phyloP scores from a whole-genome alignment of 441 rosid genomes.

The Arabidopsis lyrata region DNA sequence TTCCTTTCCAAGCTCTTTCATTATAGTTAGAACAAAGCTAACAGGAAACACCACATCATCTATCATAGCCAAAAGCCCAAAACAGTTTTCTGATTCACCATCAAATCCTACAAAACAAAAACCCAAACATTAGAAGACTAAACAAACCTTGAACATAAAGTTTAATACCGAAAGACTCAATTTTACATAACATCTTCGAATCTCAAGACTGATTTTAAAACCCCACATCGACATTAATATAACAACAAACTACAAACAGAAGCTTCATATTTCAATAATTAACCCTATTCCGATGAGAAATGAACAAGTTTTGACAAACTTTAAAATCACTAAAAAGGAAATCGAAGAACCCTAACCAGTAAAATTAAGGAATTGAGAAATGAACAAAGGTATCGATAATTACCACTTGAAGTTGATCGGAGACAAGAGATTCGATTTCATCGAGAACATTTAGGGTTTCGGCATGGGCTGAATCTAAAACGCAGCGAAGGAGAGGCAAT shows the following conservation, averaged over 20 bases:
- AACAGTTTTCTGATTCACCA: conserved; percentile 24
- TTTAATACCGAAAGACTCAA: background rate
- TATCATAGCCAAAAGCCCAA: conserved; percentile 34
- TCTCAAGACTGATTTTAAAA: too few species aligned
- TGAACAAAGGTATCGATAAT: too few species aligned
- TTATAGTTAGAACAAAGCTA: conserved; percentile 42
- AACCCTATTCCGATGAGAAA: conserved; percentile 5
- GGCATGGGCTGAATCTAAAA: too few species aligned
- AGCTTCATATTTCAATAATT: background rate
- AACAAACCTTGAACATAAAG: too few species aligned
- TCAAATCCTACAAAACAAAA: conserved; percentile 38
- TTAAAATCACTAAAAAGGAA: background rate
- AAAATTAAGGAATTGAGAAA: background rate
- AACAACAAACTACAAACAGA: conserved; percentile 17
- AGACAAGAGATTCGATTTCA: too few species aligned
- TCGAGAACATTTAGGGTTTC: too few species aligned
- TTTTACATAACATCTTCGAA: too few species aligned
- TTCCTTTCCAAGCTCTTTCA: conserved; percentile 52
- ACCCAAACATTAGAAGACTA: background rate
- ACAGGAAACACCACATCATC: conserved; percentile 24
- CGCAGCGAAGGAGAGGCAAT: too few species aligned
- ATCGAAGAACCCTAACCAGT: conserved; percentile 11
- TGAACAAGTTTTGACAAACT: background rate
- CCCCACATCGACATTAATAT: background rate
- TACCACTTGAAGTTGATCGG: too few species aligned